Base-by-base conservation (phyloP, 306 rosid species). In the Citrullus colocynthis region DNA sequence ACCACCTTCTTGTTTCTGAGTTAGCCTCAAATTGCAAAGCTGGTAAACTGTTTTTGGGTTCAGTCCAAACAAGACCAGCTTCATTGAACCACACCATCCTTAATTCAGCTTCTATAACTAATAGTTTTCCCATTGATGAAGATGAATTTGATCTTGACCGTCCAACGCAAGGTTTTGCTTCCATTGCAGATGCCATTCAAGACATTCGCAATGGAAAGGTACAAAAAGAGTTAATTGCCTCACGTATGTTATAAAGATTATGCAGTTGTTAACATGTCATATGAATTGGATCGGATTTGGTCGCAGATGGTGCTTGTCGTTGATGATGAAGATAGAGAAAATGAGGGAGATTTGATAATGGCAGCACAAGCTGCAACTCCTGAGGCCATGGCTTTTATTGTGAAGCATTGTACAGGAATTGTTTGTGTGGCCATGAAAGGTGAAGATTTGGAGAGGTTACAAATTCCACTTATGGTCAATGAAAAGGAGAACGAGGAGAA, bases 321-420 rank as follows among this genome's bases (percentile, higher is more conserved):
- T 13, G 98, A 93, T 14, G 98, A 89, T 4, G 98, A 93, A 86
- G 96, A 93, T 70, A 87, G 98, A 78, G 98, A 93, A 85, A 93
- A 93, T 77, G 98, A 90, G 84, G 98, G 98, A 85, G 98, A 93
- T 76, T 81, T 93, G 80, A 93, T 93, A 79, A 93, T 93, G 98
- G 96, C 96, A 9, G 94, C 98, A 32, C 80, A 90, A 61, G 56
- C 91, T 84, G 98, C 88, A 20, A 93, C 98, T 36, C 91, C 98
- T 16, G 93, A 93, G 80, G 98, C 98, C 81, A 90, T 93, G 98
- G 98, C 98, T 78, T 93, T 93, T 79, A 89, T 93, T 79, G 97
- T 93, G 7, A 93, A 90, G 85, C 86, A 93, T 79, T 96, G 97
- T 78, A 93, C 94, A 73, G 97, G 97, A 36, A 93, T 93, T 79